Base-by-base conservation (phyloP, 768 basidiomycete species). In the Peribolospora baueri region DNA sequence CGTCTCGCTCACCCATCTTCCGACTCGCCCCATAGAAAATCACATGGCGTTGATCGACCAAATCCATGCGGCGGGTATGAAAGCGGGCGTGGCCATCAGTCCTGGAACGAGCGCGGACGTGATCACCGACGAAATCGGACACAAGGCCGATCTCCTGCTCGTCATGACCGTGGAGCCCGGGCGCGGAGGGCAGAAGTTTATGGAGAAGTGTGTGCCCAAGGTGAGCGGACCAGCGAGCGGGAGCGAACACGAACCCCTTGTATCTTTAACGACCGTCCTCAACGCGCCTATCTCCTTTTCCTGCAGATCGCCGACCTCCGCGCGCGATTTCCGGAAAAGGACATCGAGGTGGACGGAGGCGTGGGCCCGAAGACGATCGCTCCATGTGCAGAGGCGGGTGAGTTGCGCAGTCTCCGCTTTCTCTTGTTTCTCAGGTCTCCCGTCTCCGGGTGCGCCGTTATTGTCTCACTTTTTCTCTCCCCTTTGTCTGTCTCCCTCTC, bases 91-190 rank as follows among this genome's bases (percentile, higher is more conserved):
- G 40, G 93, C 93, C 42, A 91, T 98, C 62, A 95, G 90, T 5
- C 93, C 93, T 0, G 82, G 86, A 63, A 97, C 93, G 0, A 84
- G 84, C 8, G 81, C 87, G 36, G 73, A 77, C 3, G 82, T 79
- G 46, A 88, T 98, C 66, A 81, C 86, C 51, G 80, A 90, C 64
- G 78, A 78, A 50, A 73, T 97, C 50, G 91, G 73, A n/a, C 63
- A 77, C 9, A 76, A 76, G 4, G 87, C 81, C 5, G 90, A 95
- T 66, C 85, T 95, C 84, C 75, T 97, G 42, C 78, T 97, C 58
- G 90, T 97, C 62, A 97, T 97, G 91, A 97, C 91, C 7, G 90
- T 98, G 37, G 81, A 85, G 64, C 91, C 90, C 48, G 91, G 91
- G 45, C 78, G 78, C 5, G 93, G 93, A 40, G 93, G 93, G 3